Percentiles rank a stretch among this genome's conserved stretches.
Conservation (phyloP, 306 rosid genomes). For the Quercus rubra region DNA sequence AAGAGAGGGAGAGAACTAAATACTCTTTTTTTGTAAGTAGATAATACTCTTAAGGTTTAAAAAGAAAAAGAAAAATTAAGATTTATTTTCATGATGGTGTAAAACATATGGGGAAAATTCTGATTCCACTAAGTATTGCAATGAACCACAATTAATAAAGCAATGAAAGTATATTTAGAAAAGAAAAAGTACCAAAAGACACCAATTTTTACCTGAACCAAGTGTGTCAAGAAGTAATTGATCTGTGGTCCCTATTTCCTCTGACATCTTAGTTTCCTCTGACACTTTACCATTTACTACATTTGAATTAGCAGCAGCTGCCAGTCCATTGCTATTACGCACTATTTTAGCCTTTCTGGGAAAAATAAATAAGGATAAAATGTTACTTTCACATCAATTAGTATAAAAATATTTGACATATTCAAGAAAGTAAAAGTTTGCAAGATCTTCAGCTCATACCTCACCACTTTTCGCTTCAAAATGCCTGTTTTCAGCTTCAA, state of each 20-base stretch:
- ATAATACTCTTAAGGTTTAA: background rate
- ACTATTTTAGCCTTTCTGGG: constrained; percentile 83
- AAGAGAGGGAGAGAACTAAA: too few relatives aligned
- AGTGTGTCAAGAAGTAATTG: constrained; percentile 41
- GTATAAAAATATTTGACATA: background rate
- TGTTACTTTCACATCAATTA: constrained; percentile 14
- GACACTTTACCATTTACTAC: constrained; percentile 31
- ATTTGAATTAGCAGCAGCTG: constrained; percentile 38
- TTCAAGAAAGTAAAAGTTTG: background rate
- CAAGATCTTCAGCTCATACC: constrained; percentile 49
- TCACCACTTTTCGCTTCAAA: constrained; percentile 65
- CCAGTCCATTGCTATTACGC: constrained; percentile 37
- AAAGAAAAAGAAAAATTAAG: background rate
- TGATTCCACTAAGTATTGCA: constrained; percentile 7
- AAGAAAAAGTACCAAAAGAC: background rate
- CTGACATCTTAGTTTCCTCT: constrained; percentile 47
- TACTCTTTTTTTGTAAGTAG: too few relatives aligned
- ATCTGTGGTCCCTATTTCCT: constrained; percentile 39
- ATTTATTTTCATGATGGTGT: background rate
- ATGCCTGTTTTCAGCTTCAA: constrained; percentile 67
- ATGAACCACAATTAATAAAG: background rate
- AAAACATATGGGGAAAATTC: background rate
- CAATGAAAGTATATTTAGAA: background rate
- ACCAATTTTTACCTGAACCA: constrained; percentile 53
- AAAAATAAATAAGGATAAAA: constrained; percentile 14